Evolutionary conservation across 441 rosid species (phyloP), one percentile per base, ranked within the genome.

Genomic region (Jatropha multifida): DNA sequence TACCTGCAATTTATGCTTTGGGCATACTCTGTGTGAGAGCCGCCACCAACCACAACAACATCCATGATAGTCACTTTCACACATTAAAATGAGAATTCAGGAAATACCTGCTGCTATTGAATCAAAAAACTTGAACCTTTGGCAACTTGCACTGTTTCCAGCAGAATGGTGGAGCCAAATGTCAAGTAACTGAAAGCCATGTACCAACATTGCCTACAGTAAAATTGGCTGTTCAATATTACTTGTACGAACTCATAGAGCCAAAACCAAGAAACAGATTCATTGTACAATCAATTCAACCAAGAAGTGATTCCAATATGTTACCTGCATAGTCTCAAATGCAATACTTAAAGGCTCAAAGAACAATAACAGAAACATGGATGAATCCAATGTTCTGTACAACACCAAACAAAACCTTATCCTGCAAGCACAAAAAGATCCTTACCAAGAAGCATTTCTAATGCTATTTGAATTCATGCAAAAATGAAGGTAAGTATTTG

Each of bases 261-360:
- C 7, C 32, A 12, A 63, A 49, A 23, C 65, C 27, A 38, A 41
- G 18, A 8, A 27, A 48, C 15, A 73, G 46, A 72, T 4, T 37
- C 56, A 60, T 59, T 40, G 52, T 44, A 67, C 60, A 68, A 42
- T 6, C n/a, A 44, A 79, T 26, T 13, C 20, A 68, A 7, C 26
- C 26, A 32, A 64, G 3, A 62, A 13, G 67, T 65, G 44, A 44
- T 72, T 55, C 63, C n/a, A 61, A 40, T 62, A 77, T 58, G 68
- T 73, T 88, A 96, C 99, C 95, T 94, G 99, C 90, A 92, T 83
- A 72, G 97, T 96, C 89, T 96, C 99, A 82, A 96, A 96, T 80
- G 94, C 93, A 75, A 96, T 88, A 87, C 99, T 92, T 78, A 91
- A 85, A 69, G 98, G 99, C 90, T 96, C 98, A 83, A 90, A 94